Base-by-base conservation (phyloP, 116 monocot genomes). In the Iris pallida region DNA sequence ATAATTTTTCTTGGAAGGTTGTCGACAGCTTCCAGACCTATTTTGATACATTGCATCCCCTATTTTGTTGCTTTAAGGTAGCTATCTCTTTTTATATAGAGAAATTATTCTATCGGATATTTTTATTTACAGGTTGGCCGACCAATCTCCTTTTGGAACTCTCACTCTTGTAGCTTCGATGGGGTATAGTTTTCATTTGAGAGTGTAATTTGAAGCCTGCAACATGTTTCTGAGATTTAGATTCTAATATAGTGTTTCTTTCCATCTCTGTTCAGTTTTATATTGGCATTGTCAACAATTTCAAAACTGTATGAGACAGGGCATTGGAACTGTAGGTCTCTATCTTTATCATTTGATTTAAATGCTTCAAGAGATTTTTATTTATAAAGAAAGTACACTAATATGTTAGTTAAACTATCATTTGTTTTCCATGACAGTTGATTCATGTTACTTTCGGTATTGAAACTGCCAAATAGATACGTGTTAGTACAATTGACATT, bases 261-360 rank as follows among this genome's bases (percentile, higher is more conserved):
- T 7, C 10, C 70, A 45, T 52, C 8, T 18, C 30, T 67, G 8
- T 79, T 58, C 80, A 99, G 98, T 72, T 93, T 45, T 93, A 93
- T 18, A 93, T 99, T 65, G 98, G 86, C 14, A 93, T 99, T 77
- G 80, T 99, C 59, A 99, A 99, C 79, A 93, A 99, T 80, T 99
- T 99, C 69, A 99, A 99, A n/a, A n/a, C n/a, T n/a, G n/a, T n/a
- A n/a, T n/a, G n/a, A n/a, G n/a, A n/a, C n/a, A n/a, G n/a, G n/a
- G n/a, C n/a, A n/a, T n/a, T n/a, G n/a, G n/a, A n/a, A n/a, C n/a
- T n/a, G n/a, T n/a, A n/a, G n/a, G n/a, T n/a, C n/a, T n/a, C n/a
- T n/a, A n/a, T n/a, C n/a, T n/a, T n/a, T n/a, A n/a, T n/a, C n/a
- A n/a, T n/a, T n/a, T n/a, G n/a, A n/a, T n/a, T n/a, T n/a, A n/a